A percentile compares a stretch with the other conserved stretches of the same genome.
phyloP scores from a whole-genome alignment of 352 stramenopile genomes.

The Phytophthora megakarya region DNA sequence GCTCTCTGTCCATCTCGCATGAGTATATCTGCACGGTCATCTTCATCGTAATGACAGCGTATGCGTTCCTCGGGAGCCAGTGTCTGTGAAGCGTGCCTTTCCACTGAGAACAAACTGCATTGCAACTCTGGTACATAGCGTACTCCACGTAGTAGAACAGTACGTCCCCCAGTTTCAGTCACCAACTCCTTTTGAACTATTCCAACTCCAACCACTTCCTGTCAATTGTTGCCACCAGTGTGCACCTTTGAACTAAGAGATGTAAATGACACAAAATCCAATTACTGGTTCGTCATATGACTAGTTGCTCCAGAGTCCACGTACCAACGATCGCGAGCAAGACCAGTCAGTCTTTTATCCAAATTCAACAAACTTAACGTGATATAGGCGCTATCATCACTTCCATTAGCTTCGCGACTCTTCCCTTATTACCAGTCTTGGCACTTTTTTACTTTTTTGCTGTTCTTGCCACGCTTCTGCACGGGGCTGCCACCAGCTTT shows the following conservation, averaged over 20 bases:
- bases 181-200: not conserved
- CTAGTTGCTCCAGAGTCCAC: slow-evolving; percentile 9
- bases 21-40: not conserved
- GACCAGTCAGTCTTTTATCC: not conserved
- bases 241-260: not conserved
- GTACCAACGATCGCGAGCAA: slow-evolving; percentile 6
- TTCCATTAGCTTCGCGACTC: too few relatives aligned
- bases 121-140: slow-evolving; percentile 15
- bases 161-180: not conserved
- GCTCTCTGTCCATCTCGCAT: not conserved
- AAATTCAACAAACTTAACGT: not conserved
- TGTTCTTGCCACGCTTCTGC: not conserved
- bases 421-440: not conserved
- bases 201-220: not conserved
- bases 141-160: not conserved
- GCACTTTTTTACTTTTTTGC: not conserved
- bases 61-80: not conserved
- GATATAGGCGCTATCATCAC: slow-evolving; percentile 11
- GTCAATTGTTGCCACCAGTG: not conserved
- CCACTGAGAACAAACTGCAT: slow-evolving; percentile 11
- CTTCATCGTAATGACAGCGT: slow-evolving; percentile 14
- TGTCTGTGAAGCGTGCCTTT: not conserved
- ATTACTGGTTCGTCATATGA: slow-evolving; percentile 6
- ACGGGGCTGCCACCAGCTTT: too few relatives aligned
- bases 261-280: slow-evolving; percentile 1